Conservation (phyloP, 2,329 filamentous ascomycete species). For the Tothia fuscella region DNA sequence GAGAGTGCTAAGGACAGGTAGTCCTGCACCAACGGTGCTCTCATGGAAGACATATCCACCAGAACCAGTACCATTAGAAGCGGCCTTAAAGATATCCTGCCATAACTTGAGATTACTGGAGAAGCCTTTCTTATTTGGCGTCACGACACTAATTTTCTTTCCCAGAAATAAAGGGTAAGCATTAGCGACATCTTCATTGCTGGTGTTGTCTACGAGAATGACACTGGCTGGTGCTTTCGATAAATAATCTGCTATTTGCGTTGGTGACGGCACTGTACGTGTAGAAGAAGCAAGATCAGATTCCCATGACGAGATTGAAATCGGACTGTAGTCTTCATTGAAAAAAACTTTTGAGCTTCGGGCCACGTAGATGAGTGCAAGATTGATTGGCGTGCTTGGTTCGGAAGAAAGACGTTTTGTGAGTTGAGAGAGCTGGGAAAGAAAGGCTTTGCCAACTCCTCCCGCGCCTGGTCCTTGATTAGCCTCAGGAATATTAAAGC, state of each 20-base stretch:
- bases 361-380: constrained; percentile 73
- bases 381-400: constrained; percentile 48
- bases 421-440: constrained; percentile 64
- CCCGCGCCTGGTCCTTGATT: constrained; percentile 56
- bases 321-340: constrained; percentile 56
- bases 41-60: constrained; percentile 76
- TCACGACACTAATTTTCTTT: constrained; percentile 80
- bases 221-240: constrained; percentile 64
- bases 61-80: constrained; percentile 44
- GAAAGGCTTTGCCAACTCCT: constrained; percentile 85
- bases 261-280: constrained; percentile 52
- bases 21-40: constrained; percentile 81
- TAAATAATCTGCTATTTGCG: constrained; percentile 67
- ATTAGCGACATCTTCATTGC: constrained; percentile 72
- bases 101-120: constrained; percentile 70
- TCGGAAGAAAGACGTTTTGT: constrained; percentile 44
- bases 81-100: constrained; percentile 72
- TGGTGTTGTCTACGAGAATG: constrained; percentile 91
- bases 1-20: constrained; percentile 86
- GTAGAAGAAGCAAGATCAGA: constrained; percentile 49
- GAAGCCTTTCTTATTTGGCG: constrained; percentile 98
- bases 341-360: constrained; percentile 76
- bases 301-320: constrained; percentile 51
- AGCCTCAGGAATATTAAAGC: not conserved
- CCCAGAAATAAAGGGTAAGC: constrained; percentile 71